Base-by-base conservation (phyloP, 345 rosid species). In the Acer saccharum region DNA sequence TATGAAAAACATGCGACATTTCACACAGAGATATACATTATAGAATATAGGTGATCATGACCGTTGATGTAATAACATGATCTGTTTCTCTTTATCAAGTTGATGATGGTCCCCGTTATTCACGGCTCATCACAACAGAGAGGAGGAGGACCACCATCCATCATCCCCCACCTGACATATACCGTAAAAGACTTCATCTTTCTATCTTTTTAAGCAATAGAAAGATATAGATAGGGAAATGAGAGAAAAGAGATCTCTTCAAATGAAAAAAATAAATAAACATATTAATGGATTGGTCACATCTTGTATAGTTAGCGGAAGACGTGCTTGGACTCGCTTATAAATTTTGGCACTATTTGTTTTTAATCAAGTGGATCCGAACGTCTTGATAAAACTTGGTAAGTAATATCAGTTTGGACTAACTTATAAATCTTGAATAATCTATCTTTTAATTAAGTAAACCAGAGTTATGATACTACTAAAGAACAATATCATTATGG, bases 71-170 rank as follows among this genome's bases (percentile, higher is more conserved):
- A 18, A 67, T 16, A 35, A 35, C 0, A 35, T 35, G 39, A 67
- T 43, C 16, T 16, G 12, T 41, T 10, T 44, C 18, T 50, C 62
- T n/a, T 18, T 55, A 55, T 57, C 20, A 57, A 2, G 16, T 13
- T 5, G 10, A 39, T 63, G 21, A 86, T 76, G 81, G 84, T 68
- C 6, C 79, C 86, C 86, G 79, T 68, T 76, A 81, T 67, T 82
- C 84, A 82, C 75, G 86, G 77, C 20, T 17, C 39, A 4, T 35
- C 6, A 35, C 39, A 35, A 35, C 39, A 35, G 39, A 35, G 39
- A 35, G 39, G 39, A 35, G 39, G 39, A 35, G 89, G 89, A 84
- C 86, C 84, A 78, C 81, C 52, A 41, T 12, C 55, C 55, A 69
- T 75, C 86, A 79, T 39, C 50, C 75, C 54, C 13, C 58, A 61